Evolutionary conservation across 1,284 basidiomycete genomes (phyloP).

Genomic region (Moesziomyces antarcticus): DNA sequence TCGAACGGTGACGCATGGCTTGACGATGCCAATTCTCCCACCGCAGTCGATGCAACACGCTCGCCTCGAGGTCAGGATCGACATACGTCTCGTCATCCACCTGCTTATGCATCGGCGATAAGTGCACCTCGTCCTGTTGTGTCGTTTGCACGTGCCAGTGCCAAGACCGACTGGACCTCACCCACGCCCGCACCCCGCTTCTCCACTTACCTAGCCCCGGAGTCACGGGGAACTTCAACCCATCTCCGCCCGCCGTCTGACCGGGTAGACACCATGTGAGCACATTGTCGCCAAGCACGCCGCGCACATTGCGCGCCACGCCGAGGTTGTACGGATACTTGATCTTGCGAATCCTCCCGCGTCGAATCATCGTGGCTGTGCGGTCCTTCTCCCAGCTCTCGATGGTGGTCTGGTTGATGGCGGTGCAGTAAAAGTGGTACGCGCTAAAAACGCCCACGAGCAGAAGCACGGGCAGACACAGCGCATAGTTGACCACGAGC

Average conservation of each 20-base stretch:
- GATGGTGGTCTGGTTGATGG: conserved; percentile 90
- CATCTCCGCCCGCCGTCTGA: conserved; percentile 74
- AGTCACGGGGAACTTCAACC: conserved; percentile 74
- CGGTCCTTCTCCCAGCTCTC: conserved; percentile 98
- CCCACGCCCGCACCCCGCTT: not conserved
- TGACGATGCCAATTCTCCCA: conserved; percentile 39
- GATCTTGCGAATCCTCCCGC: conserved; percentile 83
- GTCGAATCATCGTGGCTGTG: conserved; percentile 82
- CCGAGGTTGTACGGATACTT: conserved; percentile 93
- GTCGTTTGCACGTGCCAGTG: conserved; percentile 15
- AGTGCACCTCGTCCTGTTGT: conserved; percentile 1
- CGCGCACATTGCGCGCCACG: conserved; percentile 76
- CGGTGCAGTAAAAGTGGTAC: conserved; percentile 87
- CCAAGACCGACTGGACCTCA: conserved; percentile 2
- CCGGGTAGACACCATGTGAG: conserved; percentile 84
- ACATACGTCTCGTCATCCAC: conserved; percentile 18
- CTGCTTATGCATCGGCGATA: not conserved
- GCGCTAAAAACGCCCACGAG: conserved; percentile 80
- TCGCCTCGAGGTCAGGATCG: conserved; percentile 25
- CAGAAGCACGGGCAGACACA: conserved; percentile 85
- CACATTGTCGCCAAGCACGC: conserved; percentile 80
- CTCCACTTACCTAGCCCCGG: conserved; percentile 20
- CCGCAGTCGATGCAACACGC: conserved; percentile 36
- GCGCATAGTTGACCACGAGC: conserved; percentile 85
- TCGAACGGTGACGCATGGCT: not conserved